These are phyloP conservation scores for Lithospermum erythrorhizon DNA, from an alignment of 257 asterid species.

Conservation along the genomic window DNA sequence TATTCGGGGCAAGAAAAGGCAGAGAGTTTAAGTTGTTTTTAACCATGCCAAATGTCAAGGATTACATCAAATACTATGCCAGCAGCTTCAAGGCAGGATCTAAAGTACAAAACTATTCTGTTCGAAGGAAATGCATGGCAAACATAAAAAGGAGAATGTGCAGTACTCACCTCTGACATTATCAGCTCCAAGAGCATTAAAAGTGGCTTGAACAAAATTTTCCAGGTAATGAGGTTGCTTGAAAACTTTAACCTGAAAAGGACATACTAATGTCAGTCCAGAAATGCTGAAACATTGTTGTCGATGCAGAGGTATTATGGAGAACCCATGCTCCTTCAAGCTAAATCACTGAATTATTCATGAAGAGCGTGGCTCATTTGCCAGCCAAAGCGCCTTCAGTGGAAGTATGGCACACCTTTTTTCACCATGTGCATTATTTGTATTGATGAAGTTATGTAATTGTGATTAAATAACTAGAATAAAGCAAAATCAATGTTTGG, in stretches of 20 bases:
- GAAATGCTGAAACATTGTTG: background rate
- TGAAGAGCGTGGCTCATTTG: too few relatives aligned
- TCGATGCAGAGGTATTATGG: background rate
- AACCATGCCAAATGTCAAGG: background rate
- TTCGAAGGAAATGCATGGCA: background rate
- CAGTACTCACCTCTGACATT: constrained; percentile 51
- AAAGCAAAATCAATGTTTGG: too few relatives aligned
- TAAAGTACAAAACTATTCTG: background rate
- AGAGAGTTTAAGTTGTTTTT: too few relatives aligned
- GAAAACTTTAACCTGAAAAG: constrained; percentile 84
- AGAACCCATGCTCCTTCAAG: background rate
- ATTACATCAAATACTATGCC: background rate
- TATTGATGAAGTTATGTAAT: too few relatives aligned
- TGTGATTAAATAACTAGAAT: too few relatives aligned
- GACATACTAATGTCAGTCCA: too few relatives aligned
- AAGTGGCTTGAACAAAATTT: constrained; percentile 82
- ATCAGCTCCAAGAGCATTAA: constrained; percentile 81
- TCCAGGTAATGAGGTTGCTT: constrained; percentile 77
- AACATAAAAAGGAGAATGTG: background rate
- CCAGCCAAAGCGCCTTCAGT: too few relatives aligned
- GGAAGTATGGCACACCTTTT: too few relatives aligned
- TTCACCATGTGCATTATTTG: too few relatives aligned
- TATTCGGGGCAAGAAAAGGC: too few relatives aligned
- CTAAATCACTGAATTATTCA: too few relatives aligned
- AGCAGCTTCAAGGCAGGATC: background rate